Evolutionary conservation across 176 grass and related monocot genomes (phyloP).

Genomic region (Phragmites australis): DNA sequence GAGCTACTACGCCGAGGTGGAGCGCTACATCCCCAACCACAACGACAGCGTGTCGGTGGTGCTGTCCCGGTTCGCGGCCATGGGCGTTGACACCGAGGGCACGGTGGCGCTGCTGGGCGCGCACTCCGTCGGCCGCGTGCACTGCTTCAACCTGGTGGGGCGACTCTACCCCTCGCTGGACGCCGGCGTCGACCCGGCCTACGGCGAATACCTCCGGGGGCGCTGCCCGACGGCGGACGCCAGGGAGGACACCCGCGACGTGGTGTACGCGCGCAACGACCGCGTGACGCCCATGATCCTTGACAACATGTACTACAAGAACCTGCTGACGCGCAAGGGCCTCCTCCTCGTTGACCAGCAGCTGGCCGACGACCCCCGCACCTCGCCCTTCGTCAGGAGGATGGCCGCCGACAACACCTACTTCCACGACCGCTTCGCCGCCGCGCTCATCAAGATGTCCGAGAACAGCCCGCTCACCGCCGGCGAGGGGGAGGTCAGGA

Average conservation of each 20-base stretch:
- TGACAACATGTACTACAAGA: conserved; percentile 65
- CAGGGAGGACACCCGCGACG: conserved; percentile 39
- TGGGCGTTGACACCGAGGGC: conserved; percentile 35
- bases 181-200: conserved; percentile 23
- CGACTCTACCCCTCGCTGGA: conserved; percentile 49
- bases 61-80: conserved; percentile 38
- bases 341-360: conserved; percentile 60
- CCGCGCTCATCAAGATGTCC: conserved; percentile 46
- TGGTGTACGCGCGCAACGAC: conserved; percentile 65
- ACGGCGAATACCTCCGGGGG: conserved; percentile 43
- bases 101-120: conserved; percentile 54
- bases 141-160: conserved; percentile 50
- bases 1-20: neutral
- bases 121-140: conserved; percentile 61
- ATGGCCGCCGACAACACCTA: conserved; percentile 56
- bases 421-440: conserved; percentile 47
- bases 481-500: conserved; percentile 53
- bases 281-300: conserved; percentile 59
- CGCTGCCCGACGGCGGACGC: conserved; percentile 44
- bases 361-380: conserved; percentile 49
- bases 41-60: conserved; percentile 19
- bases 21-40: conserved; percentile 41
- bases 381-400: conserved; percentile 26
- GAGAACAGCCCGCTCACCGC: conserved; percentile 53
- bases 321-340: conserved; percentile 37